Evolutionary conservation across 257 asterid species (phyloP), one percentile per base, ranked within the genome.

Genomic region (Fraxinus cuspidata): DNA sequence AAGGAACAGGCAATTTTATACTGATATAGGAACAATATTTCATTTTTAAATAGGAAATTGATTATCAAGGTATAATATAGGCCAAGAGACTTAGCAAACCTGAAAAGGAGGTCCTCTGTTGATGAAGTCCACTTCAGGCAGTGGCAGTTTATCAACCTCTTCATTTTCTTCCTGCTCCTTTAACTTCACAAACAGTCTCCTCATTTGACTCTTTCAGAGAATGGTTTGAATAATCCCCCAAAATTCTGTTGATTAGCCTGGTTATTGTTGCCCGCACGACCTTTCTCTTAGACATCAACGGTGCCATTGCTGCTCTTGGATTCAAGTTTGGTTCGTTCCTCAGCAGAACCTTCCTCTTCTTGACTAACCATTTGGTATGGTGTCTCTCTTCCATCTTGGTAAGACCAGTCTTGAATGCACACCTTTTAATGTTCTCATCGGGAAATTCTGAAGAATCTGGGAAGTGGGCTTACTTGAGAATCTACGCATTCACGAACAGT

Each of bases 31-130:
- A 77, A 75, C 58, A 49, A 72, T 25, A 9, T 19, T 25, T 65
- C 69, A 74, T 74, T 82, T 78, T 47, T 70, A 64, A 38, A 49
- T 47, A 40, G 40, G 75, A 71, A 47, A 49, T 44, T 1, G 73
- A 60, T 69, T 47, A 6, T n/a, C 32, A 60, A 75, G 58, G 40
- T 63, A 35, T 35, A 5, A 35, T 42, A 40, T 34, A 42, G 37
- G 71, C 63, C 29, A 80, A 13, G 56, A 19, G 56, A 76, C 68
- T 81, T 37, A 40, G 83, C 86, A 42, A 69, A 92, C 97, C 97
- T 91, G 99, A 78, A 97, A 95, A 72, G 99, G 99, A 75, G 99
- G 99, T 60, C 99, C 99, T 23, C 99, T 97, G 83, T 92, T 95
- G 58, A 95, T 95, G 79, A 95, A 95, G 81, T 95, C 96, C 83